Base-by-base conservation (phyloP, 176 grass and related monocot genomes). In the Elaeis guineensis region DNA sequence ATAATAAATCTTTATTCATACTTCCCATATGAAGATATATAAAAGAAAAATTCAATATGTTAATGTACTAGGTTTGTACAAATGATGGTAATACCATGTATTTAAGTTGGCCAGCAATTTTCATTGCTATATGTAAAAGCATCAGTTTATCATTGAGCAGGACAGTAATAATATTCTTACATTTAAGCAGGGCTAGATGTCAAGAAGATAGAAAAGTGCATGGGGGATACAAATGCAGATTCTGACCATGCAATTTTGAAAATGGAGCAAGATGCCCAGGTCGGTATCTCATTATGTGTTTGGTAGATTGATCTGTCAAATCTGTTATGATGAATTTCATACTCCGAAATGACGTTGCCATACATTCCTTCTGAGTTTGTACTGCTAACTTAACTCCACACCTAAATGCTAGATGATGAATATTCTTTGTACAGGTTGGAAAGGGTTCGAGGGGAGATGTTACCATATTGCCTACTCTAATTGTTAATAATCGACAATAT, bases 391-490 rank as follows among this genome's bases (percentile, higher is more conserved):
- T 21, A 15, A 39, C 20, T 3, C 19, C 28, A 69, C 44, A 77
- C 12, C 35, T 64, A 51, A 69, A 69, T 75, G 69, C 2, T 35
- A 75, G 58, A n/a, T 67, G 22, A 50, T 44, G 35, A 44, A 44
- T 12, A 18, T 69, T 49, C 23, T n/a, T 49, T 66, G 49, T 72
- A 50, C 63, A 97, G 92, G 87, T 97, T 82, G 92, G 92, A 65
- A 97, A 80, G 69, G 92, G 87, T 58, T 88, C 87, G 63, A 90
- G 92, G 78, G 92, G 92, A 74, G 92, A 97, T 97, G 84, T 97
- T 77, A 97, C 92, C 51, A 97, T 97, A 90, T 72, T 97, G 69
- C 92, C 92, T 73, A 97, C 92, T 16, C 83, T 97, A 77, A 64
- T 97, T 71, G 92, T 97, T 63, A 97, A 97, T 65, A 97, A 91